Evolutionary conservation across 768 basidiomycete genomes (phyloP), one percentile per base, ranked within the genome.

Genomic region (Hemileccinum rubropunctum): DNA sequence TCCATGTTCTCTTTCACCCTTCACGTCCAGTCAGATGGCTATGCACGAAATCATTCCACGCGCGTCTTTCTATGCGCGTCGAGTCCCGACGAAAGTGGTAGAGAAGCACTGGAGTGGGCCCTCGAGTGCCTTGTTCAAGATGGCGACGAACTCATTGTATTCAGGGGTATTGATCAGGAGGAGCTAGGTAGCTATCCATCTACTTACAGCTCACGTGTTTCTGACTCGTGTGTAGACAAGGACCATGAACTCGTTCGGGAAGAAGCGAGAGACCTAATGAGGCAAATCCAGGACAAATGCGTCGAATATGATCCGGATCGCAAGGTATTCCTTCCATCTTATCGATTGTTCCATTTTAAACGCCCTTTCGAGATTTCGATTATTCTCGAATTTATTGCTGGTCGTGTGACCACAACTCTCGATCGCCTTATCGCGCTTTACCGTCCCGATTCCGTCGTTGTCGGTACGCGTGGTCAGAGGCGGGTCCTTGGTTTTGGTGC

Each of bases 381-480:
- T 44, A 86, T 97, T 44, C 83, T 98, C 36, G 95, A 98, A 72
- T 94, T 88, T 64, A 89, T 98, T 42, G 91, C 94, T 0, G 97
- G 95, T 28, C 86, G 84, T 48, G 82, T 95, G 6, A 91, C 92
- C 1, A 83, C 88, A 44, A 91, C 90, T 10, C 84, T 98, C 47
- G 91, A 98, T 62, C 86, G 95, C 45, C 81, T 95, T 52, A 94
- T 95, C 56, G 89, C 91, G 0, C 79, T 97, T 7, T 94, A 95
- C 61, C 86, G 89, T 32, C 92, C 92, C 5, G 93, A 95, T 66
- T 87, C 90, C 0, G 78, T 99, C 46, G 86, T 99, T 13, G 95
- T 98, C 26, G 95, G 97, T 17, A 93, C 91, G 9, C 79, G 89
- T 14, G 95, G 92, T 0, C 75, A 80, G 52, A 73, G 78, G 39